Evolutionary conservation across 148 eudicot species (phyloP).

Genomic region (Silene conica): DNA sequence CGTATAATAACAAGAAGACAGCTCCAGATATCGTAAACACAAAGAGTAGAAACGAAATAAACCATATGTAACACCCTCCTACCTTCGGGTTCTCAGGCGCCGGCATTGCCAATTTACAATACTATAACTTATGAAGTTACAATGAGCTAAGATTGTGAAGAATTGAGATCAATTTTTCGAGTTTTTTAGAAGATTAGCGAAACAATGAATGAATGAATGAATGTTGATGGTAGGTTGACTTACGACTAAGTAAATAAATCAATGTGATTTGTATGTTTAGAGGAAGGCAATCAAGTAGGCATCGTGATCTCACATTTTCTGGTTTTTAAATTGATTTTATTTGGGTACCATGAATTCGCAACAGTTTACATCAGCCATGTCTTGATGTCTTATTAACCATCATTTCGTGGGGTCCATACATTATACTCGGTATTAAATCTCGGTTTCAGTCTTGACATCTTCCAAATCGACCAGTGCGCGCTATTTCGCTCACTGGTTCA

Average conservation of each 20-base stretch:
- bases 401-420: neutral
- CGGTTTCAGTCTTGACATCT: neutral
- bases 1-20: conserved; percentile 34
- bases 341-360: neutral
- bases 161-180: neutral
- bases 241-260: no score
- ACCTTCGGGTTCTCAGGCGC: conserved; percentile 29
- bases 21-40: conserved; percentile 35
- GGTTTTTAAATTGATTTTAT: conserved; percentile 2
- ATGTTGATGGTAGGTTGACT: conserved; percentile 19
- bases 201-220: conserved; percentile 2
- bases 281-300: conserved; percentile 14
- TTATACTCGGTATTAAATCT: neutral
- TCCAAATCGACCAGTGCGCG: no score
- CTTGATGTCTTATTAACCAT: neutral
- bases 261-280: no score
- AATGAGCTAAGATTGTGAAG: neutral
- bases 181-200: conserved; percentile 6
- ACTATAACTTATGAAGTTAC: neutral
- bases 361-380: neutral
- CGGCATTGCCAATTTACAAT: conserved; percentile 15
- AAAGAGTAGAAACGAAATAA: conserved; percentile 31
- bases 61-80: conserved; percentile 39
- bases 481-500: no score
- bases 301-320: conserved; percentile 15